A percentile compares a stretch with the other conserved stretches of the same genome.
Conservation (phyloP, 2,329 filamentous ascomycete genomes). For the Neurospora crassa region DNA sequence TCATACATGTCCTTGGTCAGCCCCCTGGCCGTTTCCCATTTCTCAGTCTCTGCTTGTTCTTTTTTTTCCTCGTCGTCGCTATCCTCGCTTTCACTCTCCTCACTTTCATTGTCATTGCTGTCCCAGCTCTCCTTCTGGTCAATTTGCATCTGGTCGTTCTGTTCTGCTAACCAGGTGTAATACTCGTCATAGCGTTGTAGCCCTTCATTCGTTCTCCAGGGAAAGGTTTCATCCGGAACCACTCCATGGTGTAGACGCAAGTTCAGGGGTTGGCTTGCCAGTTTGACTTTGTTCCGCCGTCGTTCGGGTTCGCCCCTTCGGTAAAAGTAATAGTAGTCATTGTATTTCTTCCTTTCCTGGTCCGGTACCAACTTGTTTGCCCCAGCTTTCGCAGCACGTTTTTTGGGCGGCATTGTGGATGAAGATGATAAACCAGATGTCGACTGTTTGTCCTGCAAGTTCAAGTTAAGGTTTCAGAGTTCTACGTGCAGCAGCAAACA, state of each 20-base stretch:
- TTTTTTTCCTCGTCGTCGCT: background rate
- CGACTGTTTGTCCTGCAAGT: background rate
- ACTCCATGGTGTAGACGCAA: background rate
- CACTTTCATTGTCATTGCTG: too few relatives aligned
- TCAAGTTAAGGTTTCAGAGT: background rate
- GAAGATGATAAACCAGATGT: background rate
- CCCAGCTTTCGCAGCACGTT: background rate
- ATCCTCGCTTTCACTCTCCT: too few relatives aligned
- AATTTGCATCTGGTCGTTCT: background rate
- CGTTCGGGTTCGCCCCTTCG: background rate
- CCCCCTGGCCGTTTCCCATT: background rate
- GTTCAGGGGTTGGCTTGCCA: background rate
- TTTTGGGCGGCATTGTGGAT: background rate
- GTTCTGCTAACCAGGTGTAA: background rate
- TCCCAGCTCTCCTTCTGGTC: background rate
- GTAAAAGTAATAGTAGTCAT: background rate
- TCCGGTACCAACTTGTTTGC: background rate
- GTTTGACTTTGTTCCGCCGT: background rate
- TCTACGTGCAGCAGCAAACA: background rate
- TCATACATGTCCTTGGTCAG: background rate
- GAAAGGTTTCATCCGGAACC: background rate
- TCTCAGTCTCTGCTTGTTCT: background rate
- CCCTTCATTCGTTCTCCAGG: background rate
- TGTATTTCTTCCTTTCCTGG: background rate
- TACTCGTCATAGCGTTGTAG: background rate